Conservation (phyloP, 2,329 filamentous ascomycete species). For the Pseudogymnoascus sp. region DNA sequence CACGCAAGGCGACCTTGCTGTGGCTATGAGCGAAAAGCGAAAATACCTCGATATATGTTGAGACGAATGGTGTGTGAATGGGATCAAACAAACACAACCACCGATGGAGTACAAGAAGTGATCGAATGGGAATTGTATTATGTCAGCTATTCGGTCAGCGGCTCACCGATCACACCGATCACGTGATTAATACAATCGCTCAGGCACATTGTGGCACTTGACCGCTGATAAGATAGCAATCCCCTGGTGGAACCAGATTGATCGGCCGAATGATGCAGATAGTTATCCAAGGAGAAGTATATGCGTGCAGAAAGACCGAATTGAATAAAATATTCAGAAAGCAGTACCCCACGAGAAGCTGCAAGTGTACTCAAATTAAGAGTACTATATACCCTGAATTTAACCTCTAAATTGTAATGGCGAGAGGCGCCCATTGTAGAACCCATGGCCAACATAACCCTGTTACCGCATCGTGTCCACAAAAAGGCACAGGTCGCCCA, state of each 20-base stretch:
- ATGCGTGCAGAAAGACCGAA: not conserved
- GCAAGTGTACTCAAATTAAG: not conserved
- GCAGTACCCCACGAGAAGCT: not conserved
- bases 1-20: not conserved
- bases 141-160: not conserved
- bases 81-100: not conserved
- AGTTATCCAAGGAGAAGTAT: not conserved
- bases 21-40: not conserved
- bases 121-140: not conserved
- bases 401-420: not conserved
- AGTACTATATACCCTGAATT: not conserved
- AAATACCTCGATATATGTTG: slow-evolving; percentile 1
- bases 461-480: slow-evolving; percentile 7
- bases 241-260: not conserved
- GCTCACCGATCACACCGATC: not conserved
- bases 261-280: not conserved
- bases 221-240: slow-evolving; percentile 4
- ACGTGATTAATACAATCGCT: not conserved
- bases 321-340: not conserved
- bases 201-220: not conserved
- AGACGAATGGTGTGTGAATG: slow-evolving; percentile 3
- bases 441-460: not conserved
- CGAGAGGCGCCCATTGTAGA: not conserved
- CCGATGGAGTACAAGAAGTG: not conserved
- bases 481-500: not conserved